phyloP scores from a whole-genome alignment of 116 monocot species.

The Cymodocea nodosa region DNA sequence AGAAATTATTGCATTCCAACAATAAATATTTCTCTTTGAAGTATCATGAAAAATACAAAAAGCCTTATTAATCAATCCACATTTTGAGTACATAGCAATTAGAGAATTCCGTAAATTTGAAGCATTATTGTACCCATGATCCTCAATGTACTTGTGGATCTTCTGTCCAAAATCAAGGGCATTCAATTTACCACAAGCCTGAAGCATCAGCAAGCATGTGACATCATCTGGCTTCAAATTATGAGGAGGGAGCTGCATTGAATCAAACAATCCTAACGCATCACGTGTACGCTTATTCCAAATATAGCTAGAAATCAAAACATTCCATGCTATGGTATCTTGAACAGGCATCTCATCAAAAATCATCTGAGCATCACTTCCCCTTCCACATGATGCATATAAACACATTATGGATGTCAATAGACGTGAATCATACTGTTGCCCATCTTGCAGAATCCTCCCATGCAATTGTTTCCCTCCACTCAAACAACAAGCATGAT shows the following conservation, averaged over 20 bases:
- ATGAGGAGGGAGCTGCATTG: slow-evolving; percentile 30
- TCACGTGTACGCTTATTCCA: slow-evolving; percentile 33
- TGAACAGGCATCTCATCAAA: slow-evolving; percentile 45
- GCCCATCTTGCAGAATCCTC: slow-evolving; percentile 36
- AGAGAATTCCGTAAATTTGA: slow-evolving; percentile 51
- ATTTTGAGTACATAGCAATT: slow-evolving; percentile 63
- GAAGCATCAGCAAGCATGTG: slow-evolving; percentile 57
- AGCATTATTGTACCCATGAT: slow-evolving; percentile 23
- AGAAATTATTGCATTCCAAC: slow-evolving; percentile 63
- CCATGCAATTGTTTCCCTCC: slow-evolving; percentile 39
- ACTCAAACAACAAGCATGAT: slow-evolving; percentile 8
- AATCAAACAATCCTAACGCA: slow-evolving; percentile 45
- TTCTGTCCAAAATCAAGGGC: slow-evolving; percentile 45
- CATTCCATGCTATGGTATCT: slow-evolving; percentile 65
- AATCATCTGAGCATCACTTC: slow-evolving; percentile 11
- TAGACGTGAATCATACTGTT: slow-evolving; percentile 38
- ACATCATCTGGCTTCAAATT: slow-evolving; percentile 45
- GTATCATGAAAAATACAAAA: slow-evolving; percentile 39
- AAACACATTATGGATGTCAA: slow-evolving; percentile 44
- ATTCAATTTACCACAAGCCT: slow-evolving; percentile 43
- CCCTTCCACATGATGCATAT: slow-evolving; percentile 33
- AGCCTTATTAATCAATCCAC: slow-evolving; percentile 36
- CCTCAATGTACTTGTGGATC: slow-evolving; percentile 30
- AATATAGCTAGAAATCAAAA: slow-evolving; percentile 44
- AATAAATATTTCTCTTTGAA: slow-evolving; percentile 34